Base-by-base conservation (phyloP, 1,139 yeast species). In the Debaryomyces udenii region DNA sequence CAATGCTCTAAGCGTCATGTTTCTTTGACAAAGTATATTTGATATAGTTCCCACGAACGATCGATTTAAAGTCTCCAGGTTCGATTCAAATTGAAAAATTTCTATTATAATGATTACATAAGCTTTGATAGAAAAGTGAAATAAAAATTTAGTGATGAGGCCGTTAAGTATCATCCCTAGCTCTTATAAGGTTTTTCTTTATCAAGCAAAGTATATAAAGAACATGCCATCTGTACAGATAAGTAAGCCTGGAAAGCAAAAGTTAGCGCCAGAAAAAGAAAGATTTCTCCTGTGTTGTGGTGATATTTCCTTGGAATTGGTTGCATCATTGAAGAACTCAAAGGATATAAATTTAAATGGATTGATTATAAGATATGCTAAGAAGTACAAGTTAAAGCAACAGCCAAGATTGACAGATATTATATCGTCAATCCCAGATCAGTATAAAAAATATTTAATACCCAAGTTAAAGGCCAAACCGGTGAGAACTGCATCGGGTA, bases 391-490 rank as follows among this genome's bases (percentile, higher is more conserved):
- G 66, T 74, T 93, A 46, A 86, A 88, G 53, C 87, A 86, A 54
- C 99, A 91, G 61, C 99, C 99, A 14, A 74, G 99, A 52, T 74
- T 93, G 41, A 93, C 98, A 1, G 99, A 93, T 64, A 90, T 93
- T 55, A 93, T 93, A 34, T 81, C 91, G 23, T 86, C 98, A 1
- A 93, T 93, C 47, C 99, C 99, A 2, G 98, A 93, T 59, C 97
- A 91, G 58, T 85, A 93, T 64, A 90, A 89, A 63, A 89, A 89
- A 59, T 90, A 91, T 59, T 70, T 93, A 44, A 73, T 94, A 37
- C 99, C 99, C 3, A 91, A 91, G 65, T 74, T 93, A 38, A 89
- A 93, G 68, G 99, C 99, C 22, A 93, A 93, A 63, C 99, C 99
- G 0, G 98, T 93, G 37, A 79, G 99, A 64, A 94, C 99, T 0